A percentile compares a stretch with the other conserved stretches of the same genome.
Evolutionary conservation across 495 filamentous ascomycete species (phyloP).

Genomic region (Coniosporium apollinis): DNA sequence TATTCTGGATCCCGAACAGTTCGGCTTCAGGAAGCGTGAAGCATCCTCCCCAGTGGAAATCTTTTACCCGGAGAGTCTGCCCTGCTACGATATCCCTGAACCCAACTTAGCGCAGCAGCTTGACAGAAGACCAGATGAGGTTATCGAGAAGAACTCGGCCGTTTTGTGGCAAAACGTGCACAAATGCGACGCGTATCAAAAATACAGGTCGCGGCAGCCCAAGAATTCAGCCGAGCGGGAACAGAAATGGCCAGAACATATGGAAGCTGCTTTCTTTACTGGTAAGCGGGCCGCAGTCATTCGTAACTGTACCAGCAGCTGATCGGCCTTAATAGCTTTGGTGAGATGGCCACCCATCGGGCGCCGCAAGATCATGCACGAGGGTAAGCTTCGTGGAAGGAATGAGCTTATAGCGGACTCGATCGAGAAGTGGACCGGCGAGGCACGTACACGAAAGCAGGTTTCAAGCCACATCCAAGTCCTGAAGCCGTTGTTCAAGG

Average conservation of each 20-base stretch:
- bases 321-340: conserved; percentile 41
- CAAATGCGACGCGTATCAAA: conserved; percentile 39
- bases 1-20: too few relatives aligned
- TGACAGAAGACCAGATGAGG: neutral
- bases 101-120: neutral
- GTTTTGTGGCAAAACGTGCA: conserved; percentile 12
- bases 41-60: too few relatives aligned
- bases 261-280: conserved; percentile 80
- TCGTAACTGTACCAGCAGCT: conserved; percentile 7
- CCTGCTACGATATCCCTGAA: too few relatives aligned
- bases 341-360: conserved; percentile 70
- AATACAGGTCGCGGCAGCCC: conserved; percentile 52
- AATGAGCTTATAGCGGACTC: conserved; percentile 85
- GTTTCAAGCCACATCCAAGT: conserved; percentile 97
- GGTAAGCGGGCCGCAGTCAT: conserved; percentile 33
- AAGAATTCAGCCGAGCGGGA: conserved; percentile 35
- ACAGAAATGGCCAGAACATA: conserved; percentile 60
- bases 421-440: conserved; percentile 53
- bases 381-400: conserved; percentile 50
- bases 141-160: neutral
- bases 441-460: conserved; percentile 58
- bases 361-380: conserved; percentile 47
- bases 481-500: conserved; percentile 62
- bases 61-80: too few relatives aligned
- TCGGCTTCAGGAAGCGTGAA: too few relatives aligned